Conservation (phyloP, 2,329 filamentous ascomycete genomes). For the Rachicladosporium sp. region DNA sequence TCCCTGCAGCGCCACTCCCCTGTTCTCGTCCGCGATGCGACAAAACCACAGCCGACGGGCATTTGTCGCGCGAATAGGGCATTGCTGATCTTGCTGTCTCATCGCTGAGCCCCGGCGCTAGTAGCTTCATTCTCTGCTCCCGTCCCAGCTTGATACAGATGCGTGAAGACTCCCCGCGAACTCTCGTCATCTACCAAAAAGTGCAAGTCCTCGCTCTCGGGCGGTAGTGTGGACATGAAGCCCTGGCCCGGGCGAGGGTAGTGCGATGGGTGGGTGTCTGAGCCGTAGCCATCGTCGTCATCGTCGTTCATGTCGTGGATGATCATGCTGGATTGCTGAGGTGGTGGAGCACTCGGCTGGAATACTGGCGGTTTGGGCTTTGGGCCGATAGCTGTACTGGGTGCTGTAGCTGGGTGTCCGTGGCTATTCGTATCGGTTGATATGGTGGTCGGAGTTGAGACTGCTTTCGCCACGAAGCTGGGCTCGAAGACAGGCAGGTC, state of each 20-base stretch:
- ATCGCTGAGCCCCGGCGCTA: no score
- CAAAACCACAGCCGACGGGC: no score
- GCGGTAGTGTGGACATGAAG: conserved; percentile 39
- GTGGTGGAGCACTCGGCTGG: conserved; percentile 7
- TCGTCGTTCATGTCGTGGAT: conserved; percentile 28
- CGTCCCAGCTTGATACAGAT: conserved; percentile 23
- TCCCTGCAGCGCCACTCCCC: no score
- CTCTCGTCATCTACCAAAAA: conserved; percentile 49
- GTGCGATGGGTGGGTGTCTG: conserved; percentile 40
- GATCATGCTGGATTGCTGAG: conserved; percentile 11
- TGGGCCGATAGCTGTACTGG: background rate
- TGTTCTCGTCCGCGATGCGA: no score
- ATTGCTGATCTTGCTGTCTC: no score
- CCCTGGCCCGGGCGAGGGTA: conserved; percentile 54
- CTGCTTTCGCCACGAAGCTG: conserved; percentile 10
- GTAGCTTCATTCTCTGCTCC: conserved; percentile 2
- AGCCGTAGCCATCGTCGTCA: conserved; percentile 42
- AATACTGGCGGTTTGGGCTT: conserved; percentile 10
- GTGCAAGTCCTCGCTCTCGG: conserved; percentile 46
- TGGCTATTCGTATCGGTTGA: conserved; percentile 17
- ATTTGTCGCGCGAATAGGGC: no score
- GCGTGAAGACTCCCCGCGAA: conserved; percentile 43
- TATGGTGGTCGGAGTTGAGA: conserved; percentile 11
- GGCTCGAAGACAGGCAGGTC: conserved; percentile 53
- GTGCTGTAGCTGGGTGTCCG: conserved; percentile 1